Base-by-base conservation (phyloP, 148 eudicot species). In the Suaeda aralocaspica region DNA sequence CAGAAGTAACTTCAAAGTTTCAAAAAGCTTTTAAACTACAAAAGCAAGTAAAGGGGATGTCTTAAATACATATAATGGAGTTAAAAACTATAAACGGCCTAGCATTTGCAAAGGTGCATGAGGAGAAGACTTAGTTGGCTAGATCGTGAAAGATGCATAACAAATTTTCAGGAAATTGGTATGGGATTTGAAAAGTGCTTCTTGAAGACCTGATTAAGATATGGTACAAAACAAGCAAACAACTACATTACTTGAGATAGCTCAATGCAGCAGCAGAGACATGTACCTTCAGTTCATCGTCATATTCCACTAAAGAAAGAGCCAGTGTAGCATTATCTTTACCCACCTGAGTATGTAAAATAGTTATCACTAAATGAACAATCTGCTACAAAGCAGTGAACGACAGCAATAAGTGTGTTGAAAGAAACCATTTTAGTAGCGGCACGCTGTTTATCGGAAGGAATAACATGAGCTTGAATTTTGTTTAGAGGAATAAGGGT, bases 401-500 rank as follows among this genome's bases (percentile, higher is more conserved):
- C 25, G 12, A 36, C 68, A 65, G 60, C n/a, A 46, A 58, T 19
- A 60, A 49, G 59, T 49, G 41, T 57, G 30, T 61, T 39, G 21
- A 68, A 33, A 71, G 88, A 39, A 62, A 95, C 99, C 93, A 89
- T 60, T 63, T 79, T 86, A 77, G 73, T 79, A 49, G 99, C 99
- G 73, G 93, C 87, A 61, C 83, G 79, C 75, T 87, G 90, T 79
- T 89, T 80, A 76, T 82, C 80, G 39, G 78, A 70, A 39, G 89
- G 58, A 26, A 94, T 83, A 71, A 89, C 84, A 78, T 82, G 80
- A 67, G 85, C 71, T 78, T 89, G 92, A 64, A 94, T 94, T 83
- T 94, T 94, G 88, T 89, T 94, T 24, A 94, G 75, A 72, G 99
- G 97, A 50, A 91, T 91, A 44, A 89, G 82, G 50, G 99, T 94